phyloP scores from a whole-genome alignment of 2,329 filamentous ascomycete species.

The Colletotrichum sp. region DNA sequence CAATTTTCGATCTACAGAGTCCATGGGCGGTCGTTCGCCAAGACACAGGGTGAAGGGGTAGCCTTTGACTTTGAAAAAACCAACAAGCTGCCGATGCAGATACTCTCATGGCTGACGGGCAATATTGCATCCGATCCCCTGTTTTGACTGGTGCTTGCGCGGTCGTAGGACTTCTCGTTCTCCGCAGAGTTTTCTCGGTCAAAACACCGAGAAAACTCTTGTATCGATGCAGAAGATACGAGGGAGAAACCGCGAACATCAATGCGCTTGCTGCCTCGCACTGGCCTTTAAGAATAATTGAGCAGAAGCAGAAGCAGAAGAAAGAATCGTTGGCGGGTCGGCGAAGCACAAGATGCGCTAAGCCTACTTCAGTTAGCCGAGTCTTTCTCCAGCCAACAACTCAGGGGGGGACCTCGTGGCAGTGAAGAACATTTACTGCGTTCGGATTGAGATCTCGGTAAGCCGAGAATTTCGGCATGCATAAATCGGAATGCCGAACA shows the following conservation, averaged over 20 bases:
- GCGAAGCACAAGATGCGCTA: background rate
- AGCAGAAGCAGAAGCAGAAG: background rate
- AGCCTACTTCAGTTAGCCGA: background rate
- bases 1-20: background rate
- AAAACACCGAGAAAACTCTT: background rate
- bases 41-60: background rate
- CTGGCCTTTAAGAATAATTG: background rate
- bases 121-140: background rate
- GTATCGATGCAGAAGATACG: background rate
- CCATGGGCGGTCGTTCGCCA: background rate
- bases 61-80: background rate
- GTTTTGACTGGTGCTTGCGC: background rate
- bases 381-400: background rate
- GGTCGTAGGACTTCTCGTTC: background rate
- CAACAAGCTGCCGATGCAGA: background rate
- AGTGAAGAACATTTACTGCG: background rate
- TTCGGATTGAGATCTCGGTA: background rate
- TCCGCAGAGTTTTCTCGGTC: background rate
- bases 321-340: background rate
- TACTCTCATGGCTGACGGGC: background rate
- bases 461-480: background rate
- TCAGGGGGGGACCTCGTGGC: background rate
- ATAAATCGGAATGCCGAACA: background rate
- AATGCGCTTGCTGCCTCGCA: background rate
- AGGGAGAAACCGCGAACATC: background rate